Evolutionary conservation across 2,329 filamentous ascomycete genomes (phyloP).

Genomic region (Parafenestella ontariensis): DNA sequence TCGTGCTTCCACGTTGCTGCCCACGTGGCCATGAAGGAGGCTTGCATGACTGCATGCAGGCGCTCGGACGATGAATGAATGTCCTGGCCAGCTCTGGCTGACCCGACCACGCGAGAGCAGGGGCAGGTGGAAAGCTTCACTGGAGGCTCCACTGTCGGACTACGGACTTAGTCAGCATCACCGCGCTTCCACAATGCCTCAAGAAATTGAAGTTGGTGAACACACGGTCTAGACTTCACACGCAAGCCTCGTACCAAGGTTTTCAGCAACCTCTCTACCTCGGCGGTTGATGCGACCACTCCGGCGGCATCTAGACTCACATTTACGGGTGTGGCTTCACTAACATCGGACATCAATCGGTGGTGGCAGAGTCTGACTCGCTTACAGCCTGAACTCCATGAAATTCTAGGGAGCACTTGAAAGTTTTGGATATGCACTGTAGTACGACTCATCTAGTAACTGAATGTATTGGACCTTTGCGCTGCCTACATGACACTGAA

Average conservation of each 20-base stretch:
- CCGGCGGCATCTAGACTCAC: neutral
- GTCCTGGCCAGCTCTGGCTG: neutral
- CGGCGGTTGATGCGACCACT: neutral
- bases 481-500: neutral
- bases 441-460: neutral
- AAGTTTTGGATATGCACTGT: neutral
- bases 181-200: neutral
- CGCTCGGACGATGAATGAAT: neutral
- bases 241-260: neutral
- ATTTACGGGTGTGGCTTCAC: neutral
- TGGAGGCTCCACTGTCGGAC: neutral
- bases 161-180: neutral
- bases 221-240: neutral
- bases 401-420: neutral
- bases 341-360: neutral
- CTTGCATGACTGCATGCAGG: neutral
- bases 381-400: neutral
- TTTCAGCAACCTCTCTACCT: neutral
- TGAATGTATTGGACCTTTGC: neutral
- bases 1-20: conserved; percentile 14
- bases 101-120: neutral
- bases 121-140: neutral
- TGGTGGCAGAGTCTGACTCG: neutral
- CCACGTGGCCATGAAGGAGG: conserved; percentile 21
- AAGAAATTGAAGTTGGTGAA: neutral